Conservation (phyloP, 176 grass and related monocot genomes). For the Carex cristatella region DNA sequence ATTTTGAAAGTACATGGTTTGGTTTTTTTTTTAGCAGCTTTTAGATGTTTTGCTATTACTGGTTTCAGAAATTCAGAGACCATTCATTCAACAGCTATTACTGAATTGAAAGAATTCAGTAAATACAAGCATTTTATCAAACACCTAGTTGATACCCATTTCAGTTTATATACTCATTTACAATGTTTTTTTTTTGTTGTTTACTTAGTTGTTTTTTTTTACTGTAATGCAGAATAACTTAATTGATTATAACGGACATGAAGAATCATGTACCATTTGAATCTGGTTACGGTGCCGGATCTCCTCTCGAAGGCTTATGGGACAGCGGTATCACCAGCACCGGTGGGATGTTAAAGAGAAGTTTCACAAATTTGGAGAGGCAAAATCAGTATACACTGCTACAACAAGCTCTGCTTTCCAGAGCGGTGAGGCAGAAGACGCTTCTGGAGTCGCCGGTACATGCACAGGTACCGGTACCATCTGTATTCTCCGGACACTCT, state of each 20-base stretch:
- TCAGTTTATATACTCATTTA: too few species aligned
- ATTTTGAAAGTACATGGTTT: neutral
- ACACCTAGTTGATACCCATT: too few species aligned
- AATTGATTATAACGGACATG: too few species aligned
- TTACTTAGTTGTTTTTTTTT: too few species aligned
- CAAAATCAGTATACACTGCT: constrained; percentile 38
- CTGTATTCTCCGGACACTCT: constrained; percentile 30
- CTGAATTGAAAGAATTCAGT: neutral
- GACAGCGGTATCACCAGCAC: constrained; percentile 11
- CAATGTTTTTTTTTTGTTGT: too few species aligned
- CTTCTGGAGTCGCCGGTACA: neutral
- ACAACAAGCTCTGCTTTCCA: constrained; percentile 64
- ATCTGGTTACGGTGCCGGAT: constrained; percentile 30
- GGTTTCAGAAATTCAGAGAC: neutral
- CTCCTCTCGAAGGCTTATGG: constrained; percentile 36
- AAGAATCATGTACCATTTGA: too few species aligned
- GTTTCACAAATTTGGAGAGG: constrained; percentile 62
- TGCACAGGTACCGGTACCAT: neutral
- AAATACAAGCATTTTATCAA: neutral
- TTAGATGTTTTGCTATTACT: neutral
- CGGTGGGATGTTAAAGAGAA: constrained; percentile 58
- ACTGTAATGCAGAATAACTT: too few species aligned
- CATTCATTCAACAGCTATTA: neutral
- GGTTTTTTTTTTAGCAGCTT: neutral
- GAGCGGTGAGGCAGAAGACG: constrained; percentile 62